phyloP scores from a whole-genome alignment of 805 yeast species.

The Brettanomyces sp. region DNA sequence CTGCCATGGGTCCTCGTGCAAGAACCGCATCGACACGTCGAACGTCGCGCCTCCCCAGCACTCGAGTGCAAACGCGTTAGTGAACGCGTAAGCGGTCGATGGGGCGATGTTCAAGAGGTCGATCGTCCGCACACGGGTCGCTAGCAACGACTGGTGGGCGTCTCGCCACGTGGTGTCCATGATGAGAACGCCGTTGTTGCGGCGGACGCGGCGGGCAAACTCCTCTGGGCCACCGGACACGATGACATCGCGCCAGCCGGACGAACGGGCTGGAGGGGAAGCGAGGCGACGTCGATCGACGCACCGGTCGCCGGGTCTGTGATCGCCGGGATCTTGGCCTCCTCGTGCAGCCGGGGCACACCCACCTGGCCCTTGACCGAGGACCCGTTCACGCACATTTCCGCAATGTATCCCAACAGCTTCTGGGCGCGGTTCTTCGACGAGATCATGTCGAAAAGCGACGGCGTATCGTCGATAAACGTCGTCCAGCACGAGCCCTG shows the following conservation, averaged over 20 bases:
- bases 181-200: slow-evolving; percentile 75
- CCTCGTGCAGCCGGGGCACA: slow-evolving; percentile 68
- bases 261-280: slow-evolving; percentile 47
- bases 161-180: slow-evolving; percentile 99
- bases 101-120: slow-evolving; percentile 90
- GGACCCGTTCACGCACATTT: slow-evolving; percentile 90
- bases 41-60: slow-evolving; percentile 99
- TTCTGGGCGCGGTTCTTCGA: slow-evolving; percentile 97
- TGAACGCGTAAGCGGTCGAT: slow-evolving; percentile 81
- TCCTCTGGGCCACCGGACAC: slow-evolving; percentile 79
- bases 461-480: slow-evolving; percentile 95
- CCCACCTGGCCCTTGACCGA: slow-evolving; percentile 95
- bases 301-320: slow-evolving; percentile 51
- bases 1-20: slow-evolving; percentile 98
- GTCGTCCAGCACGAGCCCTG: slow-evolving; percentile 94
- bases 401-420: slow-evolving; percentile 82
- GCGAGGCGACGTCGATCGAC: slow-evolving; percentile 45
- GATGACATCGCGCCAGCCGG: slow-evolving; percentile 90
- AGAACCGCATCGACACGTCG: slow-evolving; percentile 96
- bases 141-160: slow-evolving; percentile 95
- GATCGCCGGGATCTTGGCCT: slow-evolving; percentile 68
- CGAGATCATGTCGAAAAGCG: slow-evolving; percentile 84
- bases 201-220: slow-evolving; percentile 83
- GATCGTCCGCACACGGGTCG: slow-evolving; percentile 93
- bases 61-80: slow-evolving; percentile 90